Evolutionary conservation across 164 flowering plant genomes (phyloP).

Genomic region (Aristolochia fimbriata): DNA sequence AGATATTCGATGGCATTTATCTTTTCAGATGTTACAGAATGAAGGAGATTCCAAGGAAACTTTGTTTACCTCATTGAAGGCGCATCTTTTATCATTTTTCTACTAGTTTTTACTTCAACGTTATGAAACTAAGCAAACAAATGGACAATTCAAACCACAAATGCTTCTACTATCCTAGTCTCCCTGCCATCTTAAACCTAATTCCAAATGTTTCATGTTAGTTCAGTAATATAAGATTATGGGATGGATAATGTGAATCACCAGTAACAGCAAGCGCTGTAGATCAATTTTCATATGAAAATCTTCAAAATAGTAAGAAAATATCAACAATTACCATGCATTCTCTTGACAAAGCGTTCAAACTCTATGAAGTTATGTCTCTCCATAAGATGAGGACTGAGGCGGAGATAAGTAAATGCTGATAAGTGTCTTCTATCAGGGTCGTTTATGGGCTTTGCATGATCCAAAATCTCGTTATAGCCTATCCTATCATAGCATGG

Average conservation of each 20-base stretch:
- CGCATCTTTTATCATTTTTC: too few relatives aligned
- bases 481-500: conserved; percentile 62
- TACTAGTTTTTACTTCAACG: neutral
- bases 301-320: neutral
- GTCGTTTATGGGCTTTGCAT: conserved; percentile 64
- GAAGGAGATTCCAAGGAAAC: too few relatives aligned
- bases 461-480: conserved; percentile 68
- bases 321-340: conserved; percentile 59
- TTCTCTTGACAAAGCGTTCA: conserved; percentile 69
- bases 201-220: neutral
- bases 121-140: neutral
- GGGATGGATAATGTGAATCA: neutral
- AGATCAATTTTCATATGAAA: neutral
- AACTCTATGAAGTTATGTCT: conserved; percentile 60
- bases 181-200: neutral
- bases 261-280: too few relatives aligned
- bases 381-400: conserved; percentile 54
- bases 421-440: conserved; percentile 78
- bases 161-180: neutral
- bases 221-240: neutral
- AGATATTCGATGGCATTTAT: neutral
- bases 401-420: conserved; percentile 71
- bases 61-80: too few relatives aligned
- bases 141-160: neutral
- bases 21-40: neutral